Percentiles rank a stretch among this genome's conserved stretches.
These are phyloP conservation scores for Asterella californica DNA, from an alignment of 225 moss, liverwort and hornwort genomes.

Conservation along the genomic window DNA sequence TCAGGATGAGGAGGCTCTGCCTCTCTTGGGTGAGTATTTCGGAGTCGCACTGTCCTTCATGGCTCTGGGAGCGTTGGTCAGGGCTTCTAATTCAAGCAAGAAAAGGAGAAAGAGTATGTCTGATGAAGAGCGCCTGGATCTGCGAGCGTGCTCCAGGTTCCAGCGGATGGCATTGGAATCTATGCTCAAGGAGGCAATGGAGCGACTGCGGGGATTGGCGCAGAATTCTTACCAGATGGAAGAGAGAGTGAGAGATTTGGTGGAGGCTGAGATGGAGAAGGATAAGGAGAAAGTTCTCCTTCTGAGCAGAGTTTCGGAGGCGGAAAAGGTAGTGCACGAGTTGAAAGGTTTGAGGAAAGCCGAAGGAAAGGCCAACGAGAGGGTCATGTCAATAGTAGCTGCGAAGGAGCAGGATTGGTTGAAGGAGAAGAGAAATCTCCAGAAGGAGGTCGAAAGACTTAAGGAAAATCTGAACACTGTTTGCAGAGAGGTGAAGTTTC, in stretches of 20 bases:
- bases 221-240: conserved; percentile 40
- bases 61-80: conserved; percentile 43
- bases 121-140: conserved; percentile 38
- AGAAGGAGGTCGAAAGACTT: conserved; percentile 42
- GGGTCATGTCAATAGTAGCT: conserved; percentile 46
- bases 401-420: conserved; percentile 50
- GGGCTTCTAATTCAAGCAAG: conserved; percentile 39
- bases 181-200: conserved; percentile 48
- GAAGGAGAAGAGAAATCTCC: conserved; percentile 43
- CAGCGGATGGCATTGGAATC: conserved; percentile 49
- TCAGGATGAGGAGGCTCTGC: conserved; percentile 45
- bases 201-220: conserved; percentile 36
- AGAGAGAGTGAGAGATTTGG: conserved; percentile 32
- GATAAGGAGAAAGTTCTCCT: conserved; percentile 35
- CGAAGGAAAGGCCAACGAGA: conserved; percentile 46
- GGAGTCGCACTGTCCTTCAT: conserved; percentile 47
- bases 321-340: conserved; percentile 30
- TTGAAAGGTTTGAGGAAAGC: conserved; percentile 38
- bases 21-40: conserved; percentile 43
- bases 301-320: conserved; percentile 20
- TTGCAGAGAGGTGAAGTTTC: conserved; percentile 42
- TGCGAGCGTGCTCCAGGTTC: conserved; percentile 43
- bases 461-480: conserved; percentile 37
- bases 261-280: conserved; percentile 27
- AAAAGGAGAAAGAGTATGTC: conserved; percentile 22